phyloP scores from a whole-genome alignment of 768 basidiomycete genomes.

The Leccinum longicurvipes region DNA sequence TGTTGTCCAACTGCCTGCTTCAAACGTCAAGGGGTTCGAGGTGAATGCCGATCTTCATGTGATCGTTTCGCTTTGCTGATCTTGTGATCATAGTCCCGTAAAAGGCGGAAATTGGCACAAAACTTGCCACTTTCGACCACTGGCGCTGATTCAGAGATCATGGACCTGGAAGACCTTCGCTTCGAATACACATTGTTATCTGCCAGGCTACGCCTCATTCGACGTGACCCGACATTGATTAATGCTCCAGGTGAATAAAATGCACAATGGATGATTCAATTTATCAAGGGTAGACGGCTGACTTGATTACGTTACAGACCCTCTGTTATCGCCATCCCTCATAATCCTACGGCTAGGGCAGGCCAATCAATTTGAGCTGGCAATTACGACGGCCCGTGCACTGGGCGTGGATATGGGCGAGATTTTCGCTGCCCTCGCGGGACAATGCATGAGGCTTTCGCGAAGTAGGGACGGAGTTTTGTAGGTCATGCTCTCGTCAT shows the following conservation, averaged over 20 bases:
- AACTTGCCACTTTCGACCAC: slow-evolving; percentile 78
- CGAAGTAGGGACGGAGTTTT: slow-evolving; percentile 55
- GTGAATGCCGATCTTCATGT: slow-evolving; percentile 30
- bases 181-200: slow-evolving; percentile 74
- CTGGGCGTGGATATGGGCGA: slow-evolving; percentile 86
- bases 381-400: slow-evolving; percentile 70
- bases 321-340: slow-evolving; percentile 53
- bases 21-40: slow-evolving; percentile 44
- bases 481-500: slow-evolving; percentile 38
- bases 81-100: slow-evolving; percentile 48
- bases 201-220: slow-evolving; percentile 73
- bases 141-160: slow-evolving; percentile 64
- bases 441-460: slow-evolving; percentile 74
- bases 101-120: slow-evolving; percentile 68
- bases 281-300: slow-evolving; percentile 12
- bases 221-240: slow-evolving; percentile 59
- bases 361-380: slow-evolving; percentile 72
- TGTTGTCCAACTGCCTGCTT: slow-evolving; percentile 54
- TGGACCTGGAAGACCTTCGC: slow-evolving; percentile 76
- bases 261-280: slow-evolving; percentile 7
- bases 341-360: slow-evolving; percentile 80
- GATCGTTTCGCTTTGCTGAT: slow-evolving; percentile 16
- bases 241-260: slow-evolving; percentile 58
- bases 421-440: slow-evolving; percentile 72
- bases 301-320: slow-evolving; percentile 38